Base-by-base conservation (phyloP, 768 basidiomycete genomes). In the Podaxis pistillaris region DNA sequence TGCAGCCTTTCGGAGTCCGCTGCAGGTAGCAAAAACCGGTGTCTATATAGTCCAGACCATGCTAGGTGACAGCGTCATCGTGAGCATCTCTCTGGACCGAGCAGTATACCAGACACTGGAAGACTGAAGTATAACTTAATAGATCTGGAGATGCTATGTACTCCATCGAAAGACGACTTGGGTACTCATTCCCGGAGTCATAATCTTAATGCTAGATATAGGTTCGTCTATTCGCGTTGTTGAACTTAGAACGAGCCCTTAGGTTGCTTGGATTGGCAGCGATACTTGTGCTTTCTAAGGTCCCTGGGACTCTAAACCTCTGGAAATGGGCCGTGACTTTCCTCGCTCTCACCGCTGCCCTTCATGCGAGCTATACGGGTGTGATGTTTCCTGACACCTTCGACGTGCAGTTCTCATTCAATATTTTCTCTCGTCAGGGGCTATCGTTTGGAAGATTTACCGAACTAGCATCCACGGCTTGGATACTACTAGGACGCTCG, bases 61-160 rank as follows among this genome's bases (percentile, higher is more conserved):
- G 28, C 28, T 58, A 1, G 56, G 56, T 17, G 56, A 58, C 11
- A 26, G 41, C 8, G 44, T 58, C 7, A 15, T 58, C 2, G 56
- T 58, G 19, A 30, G 56, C 17, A 2, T 17, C 40, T 41, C 11
- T 41, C 40, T 17, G 1, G 11, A 17, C 11, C 17, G 11, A 41
- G 17, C 9, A 1, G 11, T 41, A 41, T 17, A 4, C 40, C 40
- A 2, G 15, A 30, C 12, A 28, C 28, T 1, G 28, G 26, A 24
- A 30, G 24, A 26, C 17, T 28, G 28, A 28, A 28, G 11, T 52
- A 5, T 17, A 30, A 24, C 9, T 52, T 3, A n/a, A 47, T 2
- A 58, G 56, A 41, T 46, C 2, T 58, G 56, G 56, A 58, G 56
- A 15, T 58, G 56, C 17, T 58, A 46, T n/a, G 22, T 58, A 2